phyloP scores from a whole-genome alignment of 768 basidiomycete species.

The Mycena filopes region DNA sequence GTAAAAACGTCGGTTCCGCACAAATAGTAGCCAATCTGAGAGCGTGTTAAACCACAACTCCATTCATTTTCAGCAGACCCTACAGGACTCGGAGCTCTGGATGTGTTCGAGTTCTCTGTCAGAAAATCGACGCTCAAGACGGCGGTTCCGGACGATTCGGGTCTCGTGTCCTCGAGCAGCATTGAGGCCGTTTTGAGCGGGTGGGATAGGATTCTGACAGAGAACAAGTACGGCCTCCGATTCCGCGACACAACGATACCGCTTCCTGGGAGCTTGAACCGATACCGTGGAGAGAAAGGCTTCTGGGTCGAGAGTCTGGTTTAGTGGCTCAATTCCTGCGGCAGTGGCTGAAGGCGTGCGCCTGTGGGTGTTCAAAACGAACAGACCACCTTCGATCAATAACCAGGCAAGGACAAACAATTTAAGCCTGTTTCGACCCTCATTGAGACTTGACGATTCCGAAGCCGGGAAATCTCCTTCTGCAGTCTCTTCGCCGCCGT shows the following conservation, averaged over 20 bases:
- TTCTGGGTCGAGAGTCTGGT: background rate
- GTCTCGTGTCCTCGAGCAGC: conserved; percentile 69
- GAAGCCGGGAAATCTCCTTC: too few relatives aligned
- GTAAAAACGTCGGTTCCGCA: conserved; percentile 64
- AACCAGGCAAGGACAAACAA: too few relatives aligned
- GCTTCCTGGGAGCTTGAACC: conserved; percentile 76
- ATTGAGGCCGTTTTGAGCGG: conserved; percentile 76
- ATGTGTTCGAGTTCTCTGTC: conserved; percentile 67
- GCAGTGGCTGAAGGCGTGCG: too few relatives aligned
- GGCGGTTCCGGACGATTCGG: conserved; percentile 61
- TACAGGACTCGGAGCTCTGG: conserved; percentile 64
- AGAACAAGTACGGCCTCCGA: conserved; percentile 76
- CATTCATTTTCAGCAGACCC: background rate
- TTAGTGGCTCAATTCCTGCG: background rate
- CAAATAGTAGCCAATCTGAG: conserved; percentile 77
- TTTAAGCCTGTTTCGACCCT: too few relatives aligned
- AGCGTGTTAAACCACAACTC: background rate
- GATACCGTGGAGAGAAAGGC: conserved; percentile 48
- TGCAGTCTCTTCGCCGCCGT: too few relatives aligned
- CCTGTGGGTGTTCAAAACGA: too few relatives aligned
- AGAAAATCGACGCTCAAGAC: conserved; percentile 74
- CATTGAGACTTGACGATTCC: too few relatives aligned
- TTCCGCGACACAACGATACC: conserved; percentile 81
- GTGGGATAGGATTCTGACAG: conserved; percentile 61
- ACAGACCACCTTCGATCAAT: too few relatives aligned